Conservation (phyloP, 306 rosid genomes). For the Vicia villosa region DNA sequence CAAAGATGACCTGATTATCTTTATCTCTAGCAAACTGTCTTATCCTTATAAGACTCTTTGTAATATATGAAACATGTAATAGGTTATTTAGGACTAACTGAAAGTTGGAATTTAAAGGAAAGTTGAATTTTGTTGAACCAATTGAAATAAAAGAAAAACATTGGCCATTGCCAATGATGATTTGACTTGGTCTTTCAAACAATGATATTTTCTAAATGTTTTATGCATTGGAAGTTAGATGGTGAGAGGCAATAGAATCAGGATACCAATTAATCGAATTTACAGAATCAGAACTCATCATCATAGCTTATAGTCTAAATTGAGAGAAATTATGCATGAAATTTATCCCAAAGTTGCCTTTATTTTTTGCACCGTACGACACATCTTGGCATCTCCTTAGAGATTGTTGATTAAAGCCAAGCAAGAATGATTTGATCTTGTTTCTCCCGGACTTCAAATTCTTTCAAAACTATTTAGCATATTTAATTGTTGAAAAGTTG, state of each 20-base stretch:
- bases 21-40: not conserved
- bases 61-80: not conserved
- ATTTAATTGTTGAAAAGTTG: too few relatives aligned
- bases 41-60: not conserved
- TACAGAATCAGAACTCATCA: not conserved
- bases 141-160: not conserved
- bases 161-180: not conserved
- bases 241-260: not conserved
- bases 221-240: too few relatives aligned
- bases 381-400: too few relatives aligned
- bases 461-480: too few relatives aligned
- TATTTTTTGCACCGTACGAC: too few relatives aligned
- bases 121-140: not conserved
- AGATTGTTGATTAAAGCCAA: too few relatives aligned
- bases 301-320: not conserved
- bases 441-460: too few relatives aligned
- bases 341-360: too few relatives aligned
- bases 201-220: too few relatives aligned
- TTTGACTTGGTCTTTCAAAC: too few relatives aligned
- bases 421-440: too few relatives aligned
- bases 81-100: not conserved
- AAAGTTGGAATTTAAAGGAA: not conserved
- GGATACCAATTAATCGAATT: not conserved
- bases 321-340: too few relatives aligned
- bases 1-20: not conserved